Evolutionary conservation across 768 basidiomycete species (phyloP).

Genomic region (Boletus bicolor): DNA sequence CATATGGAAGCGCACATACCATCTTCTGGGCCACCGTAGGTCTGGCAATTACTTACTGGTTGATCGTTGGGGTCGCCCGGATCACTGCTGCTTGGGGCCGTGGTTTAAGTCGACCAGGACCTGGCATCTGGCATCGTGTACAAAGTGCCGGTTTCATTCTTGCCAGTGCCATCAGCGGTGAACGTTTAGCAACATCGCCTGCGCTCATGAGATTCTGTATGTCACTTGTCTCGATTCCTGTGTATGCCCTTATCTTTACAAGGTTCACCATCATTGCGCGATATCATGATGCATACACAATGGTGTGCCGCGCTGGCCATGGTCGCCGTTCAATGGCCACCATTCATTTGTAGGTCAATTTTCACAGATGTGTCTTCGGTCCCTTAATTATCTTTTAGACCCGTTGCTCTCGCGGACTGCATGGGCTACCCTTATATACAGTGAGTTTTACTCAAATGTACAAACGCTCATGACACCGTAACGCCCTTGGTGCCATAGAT

Average conservation of each 20-base stretch:
- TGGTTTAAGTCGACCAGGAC: slow-evolving; percentile 53
- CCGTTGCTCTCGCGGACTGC: slow-evolving; percentile 86
- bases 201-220: slow-evolving; percentile 86
- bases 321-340: slow-evolving; percentile 95
- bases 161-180: slow-evolving; percentile 91
- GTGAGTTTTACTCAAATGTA: slow-evolving; percentile 38
- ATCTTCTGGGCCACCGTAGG: slow-evolving; percentile 75
- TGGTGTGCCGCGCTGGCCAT: slow-evolving; percentile 88
- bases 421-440: slow-evolving; percentile 82
- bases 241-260: slow-evolving; percentile 12
- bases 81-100: slow-evolving; percentile 83
- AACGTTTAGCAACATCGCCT: slow-evolving; percentile 78
- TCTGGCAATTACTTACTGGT: slow-evolving; percentile 77
- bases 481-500: slow-evolving; percentile 44
- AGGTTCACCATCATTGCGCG: slow-evolving; percentile 92
- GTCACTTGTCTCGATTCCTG: slow-evolving; percentile 29
- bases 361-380: neutral
- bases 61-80: slow-evolving; percentile 76
- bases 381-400: slow-evolving; percentile 47
- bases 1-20: slow-evolving; percentile 63
- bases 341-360: slow-evolving; percentile 71
- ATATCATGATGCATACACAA: slow-evolving; percentile 90
- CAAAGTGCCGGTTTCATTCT: slow-evolving; percentile 86
- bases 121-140: slow-evolving; percentile 64
- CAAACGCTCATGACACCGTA: slow-evolving; percentile 4